Base-by-base conservation (phyloP, 2,329 filamentous ascomycete species). In the Aspergillus felis region DNA sequence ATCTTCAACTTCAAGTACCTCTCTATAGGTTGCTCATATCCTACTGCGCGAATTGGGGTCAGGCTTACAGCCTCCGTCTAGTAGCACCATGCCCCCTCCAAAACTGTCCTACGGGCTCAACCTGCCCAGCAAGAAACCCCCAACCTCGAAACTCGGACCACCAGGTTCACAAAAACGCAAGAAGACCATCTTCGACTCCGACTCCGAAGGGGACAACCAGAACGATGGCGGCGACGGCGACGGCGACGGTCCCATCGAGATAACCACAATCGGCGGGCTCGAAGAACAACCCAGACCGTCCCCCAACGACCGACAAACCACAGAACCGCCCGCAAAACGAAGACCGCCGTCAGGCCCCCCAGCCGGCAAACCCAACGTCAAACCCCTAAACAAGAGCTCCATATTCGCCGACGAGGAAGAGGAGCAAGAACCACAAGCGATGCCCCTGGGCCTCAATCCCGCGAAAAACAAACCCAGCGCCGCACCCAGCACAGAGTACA, bases 121-220 rank as follows among this genome's bases (percentile, higher is more conserved):
- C 47, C 61, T 79, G 14, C 58, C 72, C 2, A 75, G 66, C 55
- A 76, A 76, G 51, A 69, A 75, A 63, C 56, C 55, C 52, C 44
- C 24, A 7, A 47, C 56, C 53, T 61, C 60, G n/a, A 69, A 69
- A 48, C 63, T 68, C n/a, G 67, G 68, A 22, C 62, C 67, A 29
- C 56, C 65, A n/a, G 59, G 68, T 12, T 67, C 68, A 35, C 75
- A 78, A 60, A 81, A 80, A 62, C 77, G 78, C 58, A 81, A 80
- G 67, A 78, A 76, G 58, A 73, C 74, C 12, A 73, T 79, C 38
- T 79, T 80, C 63, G 77, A 76, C 50, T 70, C 71, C 17, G 76
- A 77, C 50, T 76, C 76, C 1, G 76, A 77, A 38, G 67, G 70
- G 28, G 74, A 76, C 46, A 60, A 58, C 4, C 59, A 68, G 14